Percentiles rank a stretch among this genome's conserved stretches.
Conservation (phyloP, 768 basidiomycete species). For the Lepiota brunneoincarnata region DNA sequence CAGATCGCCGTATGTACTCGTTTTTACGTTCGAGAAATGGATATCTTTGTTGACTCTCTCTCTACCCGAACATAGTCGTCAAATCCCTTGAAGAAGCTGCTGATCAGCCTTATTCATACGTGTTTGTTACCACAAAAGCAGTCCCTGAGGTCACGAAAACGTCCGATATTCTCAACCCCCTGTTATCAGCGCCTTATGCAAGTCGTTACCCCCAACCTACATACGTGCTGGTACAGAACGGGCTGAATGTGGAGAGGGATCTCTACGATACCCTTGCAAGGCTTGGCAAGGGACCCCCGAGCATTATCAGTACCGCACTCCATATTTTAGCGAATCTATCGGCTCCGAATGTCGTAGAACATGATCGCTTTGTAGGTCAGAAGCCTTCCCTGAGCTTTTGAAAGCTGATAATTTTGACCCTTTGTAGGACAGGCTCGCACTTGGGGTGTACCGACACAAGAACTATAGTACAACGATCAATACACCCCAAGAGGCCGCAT, state of each 20-base stretch:
- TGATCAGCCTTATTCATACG: slow-evolving; percentile 60
- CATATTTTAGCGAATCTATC: slow-evolving; percentile 53
- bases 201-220: slow-evolving; percentile 48
- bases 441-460: slow-evolving; percentile 55
- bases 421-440: slow-evolving; percentile 43
- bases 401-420: neutral
- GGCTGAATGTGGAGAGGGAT: slow-evolving; percentile 66
- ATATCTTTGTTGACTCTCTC: neutral
- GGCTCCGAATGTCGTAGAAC: slow-evolving; percentile 45
- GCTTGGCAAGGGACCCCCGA: slow-evolving; percentile 41
- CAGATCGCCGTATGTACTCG: slow-evolving; percentile 52
- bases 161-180: slow-evolving; percentile 50
- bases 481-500: slow-evolving; percentile 35
- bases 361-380: slow-evolving; percentile 47
- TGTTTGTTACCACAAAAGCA: slow-evolving; percentile 68
- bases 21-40: neutral
- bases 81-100: slow-evolving; percentile 57
- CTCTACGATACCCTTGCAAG: slow-evolving; percentile 50
- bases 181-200: slow-evolving; percentile 48
- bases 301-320: slow-evolving; percentile 52
- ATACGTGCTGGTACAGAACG: slow-evolving; percentile 69
- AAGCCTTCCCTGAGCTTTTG: neutral
- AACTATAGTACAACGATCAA: slow-evolving; percentile 39
- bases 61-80: slow-evolving; percentile 40
- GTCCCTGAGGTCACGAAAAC: slow-evolving; percentile 64